These are phyloP conservation scores for Tarenaya hassleriana DNA, from an alignment of 345 rosid species.

Conservation along the genomic window DNA sequence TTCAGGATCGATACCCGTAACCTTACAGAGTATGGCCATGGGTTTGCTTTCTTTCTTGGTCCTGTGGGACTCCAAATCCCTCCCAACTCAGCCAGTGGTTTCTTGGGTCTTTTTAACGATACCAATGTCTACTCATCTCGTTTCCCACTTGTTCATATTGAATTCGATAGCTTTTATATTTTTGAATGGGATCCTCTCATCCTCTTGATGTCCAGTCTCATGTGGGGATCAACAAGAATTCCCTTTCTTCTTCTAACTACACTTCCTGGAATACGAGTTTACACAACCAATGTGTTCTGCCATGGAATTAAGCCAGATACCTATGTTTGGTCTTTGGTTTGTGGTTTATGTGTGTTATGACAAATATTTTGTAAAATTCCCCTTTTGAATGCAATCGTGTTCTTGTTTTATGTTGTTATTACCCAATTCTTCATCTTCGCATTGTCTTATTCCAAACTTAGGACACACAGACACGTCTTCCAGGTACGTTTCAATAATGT, in stretches of 20 bases:
- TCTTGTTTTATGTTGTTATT: no score
- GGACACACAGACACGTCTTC: no score
- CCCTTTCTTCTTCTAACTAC: slow-evolving; percentile 14
- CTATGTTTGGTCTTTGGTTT: no score
- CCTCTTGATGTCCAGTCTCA: slow-evolving; percentile 22
- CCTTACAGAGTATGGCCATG: slow-evolving; percentile 14
- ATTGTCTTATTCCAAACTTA: no score
- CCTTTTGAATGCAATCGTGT: no score
- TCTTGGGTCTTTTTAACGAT: slow-evolving; percentile 33
- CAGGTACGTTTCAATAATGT: no score
- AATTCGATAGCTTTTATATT: slow-evolving; percentile 29
- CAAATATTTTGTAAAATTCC: no score
- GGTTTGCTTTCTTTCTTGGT: slow-evolving; percentile 30
- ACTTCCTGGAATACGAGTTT: slow-evolving; percentile 34
- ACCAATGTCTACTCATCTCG: slow-evolving; percentile 9
- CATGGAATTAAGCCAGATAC: no score
- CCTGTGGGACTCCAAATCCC: slow-evolving; percentile 28
- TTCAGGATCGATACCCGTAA: slow-evolving; percentile 22
- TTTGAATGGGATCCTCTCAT: slow-evolving; percentile 33
- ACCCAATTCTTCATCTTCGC: no score
- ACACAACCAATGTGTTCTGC: no score
- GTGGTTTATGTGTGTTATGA: no score
- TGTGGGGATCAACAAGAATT: slow-evolving; percentile 39
- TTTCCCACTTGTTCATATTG: slow-evolving; percentile 32
- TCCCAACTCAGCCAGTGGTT: slow-evolving; percentile 37